phyloP scores from a whole-genome alignment of 2,329 filamentous ascomycete species.

The Sporothrix protearum region DNA sequence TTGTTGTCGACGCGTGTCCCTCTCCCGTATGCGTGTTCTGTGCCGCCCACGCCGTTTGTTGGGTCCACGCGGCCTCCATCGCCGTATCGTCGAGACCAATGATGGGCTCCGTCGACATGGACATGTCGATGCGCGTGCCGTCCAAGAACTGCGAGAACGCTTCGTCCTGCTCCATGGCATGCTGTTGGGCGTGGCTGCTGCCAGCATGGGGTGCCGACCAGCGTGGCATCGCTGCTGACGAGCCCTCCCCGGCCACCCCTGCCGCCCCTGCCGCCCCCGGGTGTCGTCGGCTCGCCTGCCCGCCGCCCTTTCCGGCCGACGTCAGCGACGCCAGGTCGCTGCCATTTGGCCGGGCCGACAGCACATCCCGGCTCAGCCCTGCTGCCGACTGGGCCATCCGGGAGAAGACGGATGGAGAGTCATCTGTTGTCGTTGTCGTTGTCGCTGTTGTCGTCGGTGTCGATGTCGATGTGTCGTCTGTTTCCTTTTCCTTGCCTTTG shows the following conservation, averaged over 20 bases:
- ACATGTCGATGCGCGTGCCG: conserved; percentile 21
- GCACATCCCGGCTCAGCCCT: conserved; percentile 29
- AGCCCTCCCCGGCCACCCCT: not conserved
- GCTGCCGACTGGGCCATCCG: conserved; percentile 34
- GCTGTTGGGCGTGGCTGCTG: conserved; percentile 31
- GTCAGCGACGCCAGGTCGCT: conserved; percentile 26
- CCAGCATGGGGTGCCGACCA: not conserved
- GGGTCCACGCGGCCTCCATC: not conserved
- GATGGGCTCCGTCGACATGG: conserved; percentile 18
- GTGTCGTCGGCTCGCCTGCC: conserved; percentile 25
- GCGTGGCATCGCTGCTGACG: not conserved
- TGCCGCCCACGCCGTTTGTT: not conserved
- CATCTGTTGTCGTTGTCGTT: not conserved
- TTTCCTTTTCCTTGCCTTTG: conserved; percentile 20
- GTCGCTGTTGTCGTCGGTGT: not conserved
- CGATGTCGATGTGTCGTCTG: not conserved
- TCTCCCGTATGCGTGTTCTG: not conserved
- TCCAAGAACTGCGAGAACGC: conserved; percentile 40
- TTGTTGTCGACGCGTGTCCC: not conserved
- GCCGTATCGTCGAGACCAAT: not conserved
- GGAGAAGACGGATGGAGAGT: conserved; percentile 25
- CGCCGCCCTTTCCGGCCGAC: conserved; percentile 29
- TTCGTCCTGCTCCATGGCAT: conserved; percentile 35
- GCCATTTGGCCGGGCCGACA: conserved; percentile 28
- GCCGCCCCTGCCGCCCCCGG: not conserved